A percentile compares a stretch with the other conserved stretches of the same genome.
These are phyloP conservation scores for Castanospermum australe DNA, from an alignment of 306 rosid genomes.

Conservation along the genomic window DNA sequence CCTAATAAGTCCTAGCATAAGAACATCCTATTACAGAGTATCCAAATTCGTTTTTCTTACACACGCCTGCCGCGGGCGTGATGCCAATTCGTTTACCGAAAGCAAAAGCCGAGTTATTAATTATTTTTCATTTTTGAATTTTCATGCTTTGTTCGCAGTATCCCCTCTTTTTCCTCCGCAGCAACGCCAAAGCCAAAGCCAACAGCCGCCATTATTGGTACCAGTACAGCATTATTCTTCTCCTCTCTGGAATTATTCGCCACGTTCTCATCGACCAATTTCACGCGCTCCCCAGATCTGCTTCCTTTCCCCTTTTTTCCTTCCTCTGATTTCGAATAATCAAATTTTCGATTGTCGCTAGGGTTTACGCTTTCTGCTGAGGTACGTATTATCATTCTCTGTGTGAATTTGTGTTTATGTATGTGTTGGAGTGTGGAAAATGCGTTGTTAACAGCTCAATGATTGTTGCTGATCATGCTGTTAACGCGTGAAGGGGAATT, in stretches of 20 bases:
- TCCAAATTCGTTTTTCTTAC: too few relatives aligned
- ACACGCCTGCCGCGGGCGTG: not conserved
- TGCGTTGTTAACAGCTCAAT: not conserved
- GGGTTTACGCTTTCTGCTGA: constrained; percentile 33
- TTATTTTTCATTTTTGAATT: not conserved
- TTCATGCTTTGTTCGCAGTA: not conserved
- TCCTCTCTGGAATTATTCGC: not conserved
- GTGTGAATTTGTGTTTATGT: not conserved
- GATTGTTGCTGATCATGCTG: too few relatives aligned
- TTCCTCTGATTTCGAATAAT: not conserved
- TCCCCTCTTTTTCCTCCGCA: not conserved
- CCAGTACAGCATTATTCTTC: not conserved
- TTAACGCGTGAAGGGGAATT: not conserved
- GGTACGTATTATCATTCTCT: not conserved
- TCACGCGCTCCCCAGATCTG: constrained; percentile 30
- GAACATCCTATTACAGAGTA: too few relatives aligned
- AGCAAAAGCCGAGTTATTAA: constrained; percentile 1
- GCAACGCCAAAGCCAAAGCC: too few relatives aligned
- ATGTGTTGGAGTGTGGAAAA: not conserved
- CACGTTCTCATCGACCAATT: not conserved
- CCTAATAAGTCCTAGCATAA: too few relatives aligned
- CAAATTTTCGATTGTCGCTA: constrained; percentile 21
- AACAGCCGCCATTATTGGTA: constrained; percentile 29
- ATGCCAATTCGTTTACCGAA: not conserved
- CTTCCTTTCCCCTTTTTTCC: not conserved